These are phyloP conservation scores for Botrytis sinoallii DNA, from an alignment of 2,329 filamentous ascomycete genomes.

Conservation along the genomic window DNA sequence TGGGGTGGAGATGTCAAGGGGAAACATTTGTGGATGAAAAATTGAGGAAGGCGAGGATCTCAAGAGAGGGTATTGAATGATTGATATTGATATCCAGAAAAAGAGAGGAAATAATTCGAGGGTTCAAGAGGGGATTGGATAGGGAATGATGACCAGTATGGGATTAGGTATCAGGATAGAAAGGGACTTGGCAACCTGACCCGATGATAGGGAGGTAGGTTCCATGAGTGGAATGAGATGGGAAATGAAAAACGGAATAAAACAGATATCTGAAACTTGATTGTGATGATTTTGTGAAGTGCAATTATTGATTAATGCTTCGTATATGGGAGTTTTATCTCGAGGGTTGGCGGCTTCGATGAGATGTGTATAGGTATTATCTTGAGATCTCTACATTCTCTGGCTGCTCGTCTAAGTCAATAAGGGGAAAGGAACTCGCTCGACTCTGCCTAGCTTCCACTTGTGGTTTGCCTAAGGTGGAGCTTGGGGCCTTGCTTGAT, in stretches of 20 bases:
- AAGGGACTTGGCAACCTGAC: background rate
- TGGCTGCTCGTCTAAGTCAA: background rate
- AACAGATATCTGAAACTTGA: background rate
- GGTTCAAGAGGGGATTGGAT: background rate
- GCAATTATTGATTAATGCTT: background rate
- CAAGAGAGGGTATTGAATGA: background rate
- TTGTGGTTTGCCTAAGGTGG: background rate
- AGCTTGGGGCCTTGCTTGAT: background rate
- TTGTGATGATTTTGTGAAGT: background rate
- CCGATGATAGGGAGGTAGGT: background rate
- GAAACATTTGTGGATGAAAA: background rate
- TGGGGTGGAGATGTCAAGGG: background rate
- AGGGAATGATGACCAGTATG: background rate
- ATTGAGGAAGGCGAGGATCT: background rate
- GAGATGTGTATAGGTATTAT: background rate
- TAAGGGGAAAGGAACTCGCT: background rate
- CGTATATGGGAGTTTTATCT: background rate
- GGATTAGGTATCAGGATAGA: background rate
- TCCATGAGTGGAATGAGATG: background rate
- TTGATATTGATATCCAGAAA: background rate
- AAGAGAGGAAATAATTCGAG: slow-evolving; percentile 5
- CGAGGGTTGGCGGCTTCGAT: background rate
- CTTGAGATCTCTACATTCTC: background rate
- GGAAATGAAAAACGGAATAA: background rate
- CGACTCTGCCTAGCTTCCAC: background rate